These are phyloP conservation scores for Penicillium paradoxum DNA, from an alignment of 495 filamentous ascomycete genomes.

Conservation along the genomic window DNA sequence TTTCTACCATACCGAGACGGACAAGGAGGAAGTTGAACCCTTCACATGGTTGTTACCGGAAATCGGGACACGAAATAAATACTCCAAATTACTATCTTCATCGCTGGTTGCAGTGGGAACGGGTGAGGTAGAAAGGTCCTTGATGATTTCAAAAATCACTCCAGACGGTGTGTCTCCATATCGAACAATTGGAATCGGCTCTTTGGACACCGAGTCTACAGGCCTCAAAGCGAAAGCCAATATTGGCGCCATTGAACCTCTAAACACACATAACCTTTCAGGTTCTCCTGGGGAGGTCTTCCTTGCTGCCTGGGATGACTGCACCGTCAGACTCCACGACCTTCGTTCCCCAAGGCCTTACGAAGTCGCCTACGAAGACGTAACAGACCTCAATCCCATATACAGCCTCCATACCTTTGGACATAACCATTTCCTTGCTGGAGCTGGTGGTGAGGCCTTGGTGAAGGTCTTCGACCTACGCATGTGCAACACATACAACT, in stretches of 20 bases:
- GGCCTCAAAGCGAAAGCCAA: constrained; percentile 17
- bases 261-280: constrained; percentile 32
- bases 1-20: constrained; percentile 40
- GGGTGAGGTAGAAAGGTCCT: constrained; percentile 39
- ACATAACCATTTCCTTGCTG: constrained; percentile 53
- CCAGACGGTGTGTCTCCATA: constrained; percentile 33
- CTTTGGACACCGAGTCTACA: constrained; percentile 12
- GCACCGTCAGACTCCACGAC: constrained; percentile 62
- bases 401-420: constrained; percentile 57
- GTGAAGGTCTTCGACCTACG: constrained; percentile 65
- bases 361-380: constrained; percentile 49
- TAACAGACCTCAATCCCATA: constrained; percentile 51
- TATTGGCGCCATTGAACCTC: constrained; percentile 49
- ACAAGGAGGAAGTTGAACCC: constrained; percentile 29
- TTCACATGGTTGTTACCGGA: constrained; percentile 34
- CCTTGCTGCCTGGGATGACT: constrained; percentile 58
- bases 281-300: constrained; percentile 47
- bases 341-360: constrained; percentile 48
- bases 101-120: constrained; percentile 47
- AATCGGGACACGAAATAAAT: constrained; percentile 33
- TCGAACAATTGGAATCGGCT: constrained; percentile 30
- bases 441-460: constrained; percentile 50
- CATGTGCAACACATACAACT: constrained; percentile 45
- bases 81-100: constrained; percentile 49
- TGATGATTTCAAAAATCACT: constrained; percentile 47